phyloP scores from a whole-genome alignment of 1,284 basidiomycete genomes.

The Fomitopsis betulina region DNA sequence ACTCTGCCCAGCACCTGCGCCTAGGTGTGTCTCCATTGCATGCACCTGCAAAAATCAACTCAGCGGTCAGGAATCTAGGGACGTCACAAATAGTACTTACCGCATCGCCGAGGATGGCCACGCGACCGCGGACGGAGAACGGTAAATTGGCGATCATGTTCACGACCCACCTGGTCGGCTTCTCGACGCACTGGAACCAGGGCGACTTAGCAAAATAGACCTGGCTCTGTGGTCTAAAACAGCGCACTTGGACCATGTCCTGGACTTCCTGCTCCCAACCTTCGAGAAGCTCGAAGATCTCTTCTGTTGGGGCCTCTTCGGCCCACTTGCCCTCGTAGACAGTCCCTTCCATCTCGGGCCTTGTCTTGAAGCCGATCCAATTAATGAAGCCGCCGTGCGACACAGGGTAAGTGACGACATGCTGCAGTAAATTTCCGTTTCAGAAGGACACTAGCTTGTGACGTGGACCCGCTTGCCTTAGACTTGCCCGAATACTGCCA shows the following conservation, averaged over 20 bases:
- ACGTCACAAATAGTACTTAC: constrained; percentile 20
- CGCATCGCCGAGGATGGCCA: constrained; percentile 43
- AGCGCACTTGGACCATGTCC: constrained; percentile 27
- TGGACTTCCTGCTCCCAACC: constrained; percentile 36
- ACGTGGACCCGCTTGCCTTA: constrained; percentile 25
- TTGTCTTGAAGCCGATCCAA: constrained; percentile 34
- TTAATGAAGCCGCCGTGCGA: constrained; percentile 31
- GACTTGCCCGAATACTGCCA: constrained; percentile 40
- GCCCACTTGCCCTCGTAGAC: constrained; percentile 32
- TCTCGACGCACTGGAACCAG: constrained; percentile 29
- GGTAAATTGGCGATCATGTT: constrained; percentile 34
- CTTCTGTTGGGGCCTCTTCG: constrained; percentile 26
- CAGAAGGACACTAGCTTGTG: not conserved
- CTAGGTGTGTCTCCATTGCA: constrained; percentile 46
- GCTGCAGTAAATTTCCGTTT: constrained; percentile 10
- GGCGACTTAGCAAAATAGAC: not conserved
- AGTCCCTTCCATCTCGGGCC: constrained; percentile 31
- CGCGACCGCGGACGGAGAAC: constrained; percentile 31
- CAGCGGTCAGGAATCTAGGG: not conserved
- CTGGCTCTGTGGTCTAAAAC: not conserved
- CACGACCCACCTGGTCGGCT: constrained; percentile 40
- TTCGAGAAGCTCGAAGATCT: constrained; percentile 28
- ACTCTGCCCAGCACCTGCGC: constrained; percentile 49
- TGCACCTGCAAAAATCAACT: constrained; percentile 36
- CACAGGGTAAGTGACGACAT: constrained; percentile 24